phyloP scores from a whole-genome alignment of 495 filamentous ascomycete species.

The Talaromyces nanjingensis region DNA sequence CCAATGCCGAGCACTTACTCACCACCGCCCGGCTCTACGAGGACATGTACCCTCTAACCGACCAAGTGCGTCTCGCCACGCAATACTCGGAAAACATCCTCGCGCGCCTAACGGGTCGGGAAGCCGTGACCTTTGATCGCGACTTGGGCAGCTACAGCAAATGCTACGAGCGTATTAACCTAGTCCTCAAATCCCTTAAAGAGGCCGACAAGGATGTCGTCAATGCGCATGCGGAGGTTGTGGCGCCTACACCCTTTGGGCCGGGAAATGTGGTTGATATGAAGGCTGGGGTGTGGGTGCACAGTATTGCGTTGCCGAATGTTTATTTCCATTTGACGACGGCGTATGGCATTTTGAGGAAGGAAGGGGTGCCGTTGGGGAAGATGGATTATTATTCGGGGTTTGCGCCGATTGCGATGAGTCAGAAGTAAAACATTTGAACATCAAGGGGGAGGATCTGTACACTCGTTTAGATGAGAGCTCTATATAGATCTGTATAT shows the following conservation, averaged over 20 bases:
- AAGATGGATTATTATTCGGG: constrained; percentile 41
- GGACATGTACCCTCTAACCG: constrained; percentile 21
- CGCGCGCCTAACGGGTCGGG: constrained; percentile 21
- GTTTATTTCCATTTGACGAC: constrained; percentile 52
- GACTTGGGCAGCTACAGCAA: constrained; percentile 33
- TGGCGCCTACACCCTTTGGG: constrained; percentile 7
- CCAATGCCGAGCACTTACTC: constrained; percentile 3
- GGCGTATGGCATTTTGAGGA: constrained; percentile 48
- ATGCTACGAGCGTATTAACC: constrained; percentile 30
- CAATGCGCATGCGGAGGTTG: constrained; percentile 10
- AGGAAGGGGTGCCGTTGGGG: constrained; percentile 50
- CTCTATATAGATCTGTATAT: neutral
- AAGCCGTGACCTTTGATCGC: constrained; percentile 15
- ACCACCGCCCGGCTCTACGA: constrained; percentile 4
- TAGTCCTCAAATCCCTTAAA: constrained; percentile 29
- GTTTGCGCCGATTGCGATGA: neutral
- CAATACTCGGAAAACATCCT: constrained; percentile 20
- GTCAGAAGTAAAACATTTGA: neutral
- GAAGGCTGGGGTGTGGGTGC: constrained; percentile 21
- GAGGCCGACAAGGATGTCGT: constrained; percentile 21
- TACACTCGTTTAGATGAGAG: neutral
- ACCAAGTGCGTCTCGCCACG: constrained; percentile 35
- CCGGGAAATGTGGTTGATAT: constrained; percentile 12
- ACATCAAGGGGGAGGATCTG: no score
- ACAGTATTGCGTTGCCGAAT: constrained; percentile 40